A percentile compares a stretch with the other conserved stretches of the same genome.
Evolutionary conservation across 2,329 filamentous ascomycete genomes (phyloP).

Genomic region (Aureobasidium melanogenum): DNA sequence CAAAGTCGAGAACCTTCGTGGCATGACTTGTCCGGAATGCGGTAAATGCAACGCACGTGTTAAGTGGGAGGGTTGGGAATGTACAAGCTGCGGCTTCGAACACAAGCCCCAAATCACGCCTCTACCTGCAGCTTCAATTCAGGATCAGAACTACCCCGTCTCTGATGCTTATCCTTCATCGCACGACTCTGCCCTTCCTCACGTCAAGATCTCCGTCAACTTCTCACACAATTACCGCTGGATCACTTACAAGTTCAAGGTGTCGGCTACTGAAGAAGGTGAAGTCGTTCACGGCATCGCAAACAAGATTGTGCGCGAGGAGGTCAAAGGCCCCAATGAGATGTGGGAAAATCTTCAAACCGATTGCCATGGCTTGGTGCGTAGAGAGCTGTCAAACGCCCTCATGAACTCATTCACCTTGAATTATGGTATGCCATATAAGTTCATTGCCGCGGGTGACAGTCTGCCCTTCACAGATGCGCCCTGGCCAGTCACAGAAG

Average conservation of each 20-base stretch:
- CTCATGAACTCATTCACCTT: constrained; percentile 28
- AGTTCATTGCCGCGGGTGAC: constrained; percentile 51
- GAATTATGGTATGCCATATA: constrained; percentile 52
- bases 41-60: constrained; percentile 52
- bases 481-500: constrained; percentile 38
- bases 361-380: constrained; percentile 30
- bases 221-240: constrained; percentile 32
- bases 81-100: constrained; percentile 45
- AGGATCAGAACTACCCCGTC: constrained; percentile 29
- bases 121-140: constrained; percentile 23
- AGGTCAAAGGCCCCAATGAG: constrained; percentile 49
- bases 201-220: constrained; percentile 25
- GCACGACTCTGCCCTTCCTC: constrained; percentile 22
- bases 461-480: constrained; percentile 43
- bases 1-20: constrained; percentile 46
- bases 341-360: constrained; percentile 45
- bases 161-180: constrained; percentile 25
- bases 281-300: constrained; percentile 50
- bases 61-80: constrained; percentile 55
- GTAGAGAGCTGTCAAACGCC: constrained; percentile 18
- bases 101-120: constrained; percentile 22
- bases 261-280: constrained; percentile 35
- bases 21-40: constrained; percentile 59
- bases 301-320: constrained; percentile 42
- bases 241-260: constrained; percentile 30